Evolutionary conservation across 257 asterid genomes (phyloP).

Genomic region (Ilex aquifolium): DNA sequence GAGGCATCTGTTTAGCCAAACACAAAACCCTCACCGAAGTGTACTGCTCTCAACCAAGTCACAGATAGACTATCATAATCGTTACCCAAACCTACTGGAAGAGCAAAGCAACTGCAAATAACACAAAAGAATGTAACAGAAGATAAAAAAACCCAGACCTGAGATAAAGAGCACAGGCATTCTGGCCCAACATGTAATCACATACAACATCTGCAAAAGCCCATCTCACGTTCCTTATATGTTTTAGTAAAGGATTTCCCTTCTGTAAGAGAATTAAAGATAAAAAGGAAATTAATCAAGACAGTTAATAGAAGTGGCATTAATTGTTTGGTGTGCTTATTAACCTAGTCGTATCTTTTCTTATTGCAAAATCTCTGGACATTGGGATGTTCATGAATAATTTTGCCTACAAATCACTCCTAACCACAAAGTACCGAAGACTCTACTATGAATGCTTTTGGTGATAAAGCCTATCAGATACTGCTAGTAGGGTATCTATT

Average conservation of each 20-base stretch:
- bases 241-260: conserved; percentile 94
- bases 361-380: no score
- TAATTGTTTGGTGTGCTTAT: no score
- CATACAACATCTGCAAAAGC: conserved; percentile 73
- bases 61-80: neutral
- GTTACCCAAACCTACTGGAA: neutral
- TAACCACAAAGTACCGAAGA: no score
- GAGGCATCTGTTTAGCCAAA: no score
- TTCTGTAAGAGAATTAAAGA: conserved; percentile 50
- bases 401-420: no score
- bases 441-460: no score
- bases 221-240: conserved; percentile 91
- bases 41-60: neutral
- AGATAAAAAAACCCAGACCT: conserved; percentile 40
- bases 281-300: conserved; percentile 1
- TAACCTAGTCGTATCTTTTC: no score
- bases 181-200: conserved; percentile 80
- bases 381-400: no score
- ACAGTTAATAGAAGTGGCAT: neutral
- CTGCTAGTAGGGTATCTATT: no score
- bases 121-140: conserved; percentile 6
- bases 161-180: conserved; percentile 77
- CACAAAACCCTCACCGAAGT: neutral
- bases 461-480: no score
- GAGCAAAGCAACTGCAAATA: neutral